Percentiles rank a stretch among this genome's conserved stretches.
Conservation (phyloP, 257 asterid species). For the Plantago elongata region DNA sequence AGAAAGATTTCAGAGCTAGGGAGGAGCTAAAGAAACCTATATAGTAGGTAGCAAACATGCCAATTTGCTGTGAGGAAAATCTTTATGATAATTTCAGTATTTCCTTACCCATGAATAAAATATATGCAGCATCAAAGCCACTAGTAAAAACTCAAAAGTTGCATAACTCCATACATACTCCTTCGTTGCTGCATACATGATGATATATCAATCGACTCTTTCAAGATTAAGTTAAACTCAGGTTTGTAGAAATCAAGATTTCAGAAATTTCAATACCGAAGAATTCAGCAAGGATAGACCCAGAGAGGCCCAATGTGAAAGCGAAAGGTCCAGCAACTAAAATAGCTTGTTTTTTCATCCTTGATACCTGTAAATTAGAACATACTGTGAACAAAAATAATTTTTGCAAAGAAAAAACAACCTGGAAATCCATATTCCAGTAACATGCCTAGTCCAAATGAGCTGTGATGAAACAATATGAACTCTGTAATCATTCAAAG, state of each 20-base stretch:
- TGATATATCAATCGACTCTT: conserved; percentile 12
- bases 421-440: background rate
- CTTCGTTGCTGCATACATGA: conserved; percentile 70
- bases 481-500: conserved; percentile 3
- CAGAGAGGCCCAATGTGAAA: conserved; percentile 65
- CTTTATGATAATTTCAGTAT: no score
- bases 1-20: no score
- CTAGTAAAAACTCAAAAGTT: conserved; percentile 68
- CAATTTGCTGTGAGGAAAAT: no score
- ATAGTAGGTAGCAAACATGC: no score
- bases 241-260: background rate
- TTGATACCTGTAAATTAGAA: conserved; percentile 41
- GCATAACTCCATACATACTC: conserved; percentile 83
- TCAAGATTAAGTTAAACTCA: conserved; percentile 6
- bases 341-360: conserved; percentile 63
- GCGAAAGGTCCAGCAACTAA: conserved; percentile 75
- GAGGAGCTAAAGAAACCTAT: no score
- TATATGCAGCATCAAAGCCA: conserved; percentile 53
- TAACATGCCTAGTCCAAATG: background rate
- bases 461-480: conserved; percentile 1
- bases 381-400: conserved; percentile 1
- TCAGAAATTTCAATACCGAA: conserved; percentile 39
- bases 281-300: conserved; percentile 64
- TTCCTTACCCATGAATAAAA: conserved; percentile 61
- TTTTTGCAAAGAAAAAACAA: background rate